Percentiles rank a stretch among this genome's conserved stretches.
Conservation (phyloP, 2,329 filamentous ascomycete species). For the Blumeria hordei region DNA sequence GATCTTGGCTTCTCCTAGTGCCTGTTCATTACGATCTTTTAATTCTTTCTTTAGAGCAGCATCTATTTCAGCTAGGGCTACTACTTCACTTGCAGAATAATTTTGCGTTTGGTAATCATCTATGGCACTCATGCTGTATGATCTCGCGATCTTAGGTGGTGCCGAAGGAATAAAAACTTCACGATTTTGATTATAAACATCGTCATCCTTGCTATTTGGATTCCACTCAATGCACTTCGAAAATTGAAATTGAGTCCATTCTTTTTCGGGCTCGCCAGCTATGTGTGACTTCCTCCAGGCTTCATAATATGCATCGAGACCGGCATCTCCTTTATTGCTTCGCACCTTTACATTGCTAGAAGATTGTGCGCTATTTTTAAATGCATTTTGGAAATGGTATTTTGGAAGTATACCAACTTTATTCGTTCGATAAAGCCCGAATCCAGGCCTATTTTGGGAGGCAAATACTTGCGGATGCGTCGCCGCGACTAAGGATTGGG, state of each 20-base stretch:
- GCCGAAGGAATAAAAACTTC: constrained; percentile 3
- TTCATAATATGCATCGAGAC: constrained; percentile 76
- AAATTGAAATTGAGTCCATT: constrained; percentile 85
- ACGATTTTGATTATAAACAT: constrained; percentile 6
- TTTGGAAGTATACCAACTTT: constrained; percentile 25
- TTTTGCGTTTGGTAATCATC: constrained; percentile 4
- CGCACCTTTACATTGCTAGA: constrained; percentile 27
- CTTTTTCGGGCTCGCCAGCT: constrained; percentile 41
- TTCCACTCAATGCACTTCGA: constrained; percentile 80
- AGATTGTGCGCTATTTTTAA: constrained; percentile 27
- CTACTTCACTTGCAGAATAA: constrained; percentile 23
- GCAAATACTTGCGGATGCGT: constrained; percentile 63
- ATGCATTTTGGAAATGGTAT: constrained; percentile 52
- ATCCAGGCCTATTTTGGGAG: constrained; percentile 41
- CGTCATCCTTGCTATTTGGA: constrained; percentile 17
- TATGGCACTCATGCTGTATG: constrained; percentile 12
- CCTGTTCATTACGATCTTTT: constrained; percentile 21
- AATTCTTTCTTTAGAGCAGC: constrained; percentile 65
- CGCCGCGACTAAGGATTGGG: constrained; percentile 88
- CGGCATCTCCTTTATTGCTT: constrained; percentile 32
- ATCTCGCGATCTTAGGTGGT: constrained; percentile 1
- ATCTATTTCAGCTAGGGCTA: constrained; percentile 57
- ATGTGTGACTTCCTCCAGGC: constrained; percentile 61
- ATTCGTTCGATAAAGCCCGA: constrained; percentile 25
- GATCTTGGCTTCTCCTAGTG: constrained; percentile 13